Percentiles rank a stretch among this genome's conserved stretches.
Evolutionary conservation across 2,329 filamentous ascomycete genomes (phyloP).

Genomic region (Cercospora sp.): DNA sequence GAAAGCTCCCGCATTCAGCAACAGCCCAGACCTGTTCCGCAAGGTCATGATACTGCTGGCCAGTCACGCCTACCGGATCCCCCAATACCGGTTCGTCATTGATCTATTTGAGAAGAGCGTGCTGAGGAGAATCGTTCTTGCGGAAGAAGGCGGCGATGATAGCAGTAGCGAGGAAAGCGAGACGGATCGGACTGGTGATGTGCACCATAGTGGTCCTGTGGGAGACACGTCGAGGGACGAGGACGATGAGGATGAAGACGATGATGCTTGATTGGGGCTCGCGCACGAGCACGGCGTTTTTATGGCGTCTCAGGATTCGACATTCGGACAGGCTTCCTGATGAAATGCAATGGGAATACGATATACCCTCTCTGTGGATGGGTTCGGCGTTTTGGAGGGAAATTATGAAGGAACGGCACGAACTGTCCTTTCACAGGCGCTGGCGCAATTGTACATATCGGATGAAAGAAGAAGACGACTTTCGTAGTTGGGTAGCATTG

Average conservation of each 20-base stretch:
- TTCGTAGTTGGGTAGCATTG: background rate
- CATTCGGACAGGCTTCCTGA: no score
- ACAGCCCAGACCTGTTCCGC: conserved; percentile 70
- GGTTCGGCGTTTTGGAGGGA: background rate
- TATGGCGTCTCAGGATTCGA: background rate
- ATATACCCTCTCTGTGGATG: background rate
- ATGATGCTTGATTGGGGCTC: background rate
- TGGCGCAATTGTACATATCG: no score
- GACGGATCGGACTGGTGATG: background rate
- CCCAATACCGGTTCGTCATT: conserved; percentile 83
- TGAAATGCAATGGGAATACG: background rate
- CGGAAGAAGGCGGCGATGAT: conserved; percentile 56
- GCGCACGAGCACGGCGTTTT: background rate
- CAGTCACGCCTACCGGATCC: conserved; percentile 83
- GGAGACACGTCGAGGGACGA: background rate
- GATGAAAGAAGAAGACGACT: background rate
- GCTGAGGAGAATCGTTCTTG: conserved; percentile 78
- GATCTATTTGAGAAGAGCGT: conserved; percentile 93
- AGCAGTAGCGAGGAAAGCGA: conserved; percentile 41
- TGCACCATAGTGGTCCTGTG: background rate
- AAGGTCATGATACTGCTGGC: conserved; percentile 84
- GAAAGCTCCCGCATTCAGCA: conserved; percentile 72
- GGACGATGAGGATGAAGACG: background rate
- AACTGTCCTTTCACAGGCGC: no score
- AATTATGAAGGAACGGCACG: no score